Conservation (phyloP, 192 early-diverging fungal genomes). For the Jimgerdemannia lactiflua region DNA sequence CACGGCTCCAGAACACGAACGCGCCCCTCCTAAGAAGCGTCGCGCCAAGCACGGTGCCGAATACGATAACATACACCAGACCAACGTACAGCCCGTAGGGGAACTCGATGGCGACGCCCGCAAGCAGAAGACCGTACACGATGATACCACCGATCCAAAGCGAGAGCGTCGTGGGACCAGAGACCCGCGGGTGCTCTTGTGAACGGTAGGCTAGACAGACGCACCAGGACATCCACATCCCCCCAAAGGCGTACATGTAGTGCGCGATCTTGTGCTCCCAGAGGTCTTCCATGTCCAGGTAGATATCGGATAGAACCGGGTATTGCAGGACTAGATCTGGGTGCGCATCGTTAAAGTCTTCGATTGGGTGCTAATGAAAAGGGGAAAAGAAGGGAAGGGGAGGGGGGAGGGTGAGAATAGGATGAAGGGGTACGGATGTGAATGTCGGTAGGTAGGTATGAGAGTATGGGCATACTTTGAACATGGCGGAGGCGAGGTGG, state of each 20-base stretch:
- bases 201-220: conserved; percentile 41
- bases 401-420: background rate
- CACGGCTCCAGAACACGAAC: conserved; percentile 18
- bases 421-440: background rate
- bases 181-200: conserved; percentile 21
- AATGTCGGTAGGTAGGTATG: background rate
- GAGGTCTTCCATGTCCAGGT: conserved; percentile 43
- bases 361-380: conserved; percentile 23
- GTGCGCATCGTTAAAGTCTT: conserved; percentile 26
- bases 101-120: conserved; percentile 38
- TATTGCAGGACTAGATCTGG: conserved; percentile 31
- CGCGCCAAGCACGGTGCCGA: conserved; percentile 15
- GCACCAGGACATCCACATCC: conserved; percentile 46
- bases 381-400: background rate
- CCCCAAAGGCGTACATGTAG: conserved; percentile 53
- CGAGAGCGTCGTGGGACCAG: conserved; percentile 10
- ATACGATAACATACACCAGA: conserved; percentile 27
- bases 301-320: conserved; percentile 33
- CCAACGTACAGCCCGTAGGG: conserved; percentile 32
- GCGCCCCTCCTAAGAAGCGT: conserved; percentile 13
- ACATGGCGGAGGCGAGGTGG: conserved; percentile 27
- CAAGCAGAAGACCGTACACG: conserved; percentile 27
- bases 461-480: conserved; percentile 17
- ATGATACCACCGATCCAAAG: conserved; percentile 24
- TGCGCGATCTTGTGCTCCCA: conserved; percentile 51